phyloP scores from a whole-genome alignment of 225 moss, liverwort and hornwort genomes.

The Polytrichum commune region DNA sequence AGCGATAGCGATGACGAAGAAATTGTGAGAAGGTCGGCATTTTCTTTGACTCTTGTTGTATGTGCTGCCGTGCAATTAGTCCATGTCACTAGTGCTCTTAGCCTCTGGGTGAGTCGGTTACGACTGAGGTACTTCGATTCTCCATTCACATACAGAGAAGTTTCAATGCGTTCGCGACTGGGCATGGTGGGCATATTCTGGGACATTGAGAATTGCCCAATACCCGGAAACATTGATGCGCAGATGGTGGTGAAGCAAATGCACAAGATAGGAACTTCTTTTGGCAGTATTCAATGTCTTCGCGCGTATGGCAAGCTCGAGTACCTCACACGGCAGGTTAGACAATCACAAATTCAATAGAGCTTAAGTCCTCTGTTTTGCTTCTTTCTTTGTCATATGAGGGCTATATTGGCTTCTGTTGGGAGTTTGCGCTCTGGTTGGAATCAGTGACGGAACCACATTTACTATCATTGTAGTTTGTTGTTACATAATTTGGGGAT shows the following conservation, averaged over 20 bases:
- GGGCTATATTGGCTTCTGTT: too few relatives aligned
- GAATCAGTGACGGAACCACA: too few relatives aligned
- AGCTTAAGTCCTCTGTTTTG: too few relatives aligned
- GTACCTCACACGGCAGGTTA: conserved; percentile 77
- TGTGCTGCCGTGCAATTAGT: conserved; percentile 67
- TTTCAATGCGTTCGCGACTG: conserved; percentile 26
- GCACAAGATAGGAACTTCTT: conserved; percentile 54
- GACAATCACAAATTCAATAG: conserved; percentile 1
- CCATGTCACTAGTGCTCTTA: conserved; percentile 57
- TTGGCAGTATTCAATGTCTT: conserved; percentile 65
- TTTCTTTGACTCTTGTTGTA: conserved; percentile 52
- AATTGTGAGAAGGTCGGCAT: conserved; percentile 42
- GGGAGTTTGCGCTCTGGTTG: too few relatives aligned
- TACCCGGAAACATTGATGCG: conserved; percentile 61
- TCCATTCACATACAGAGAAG: conserved; percentile 40
- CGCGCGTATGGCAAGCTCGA: conserved; percentile 87
- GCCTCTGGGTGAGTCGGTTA: conserved; percentile 63
- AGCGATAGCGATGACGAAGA: conserved; percentile 36
- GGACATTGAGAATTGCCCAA: conserved; percentile 83
- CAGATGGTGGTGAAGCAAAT: conserved; percentile 64
- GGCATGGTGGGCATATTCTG: conserved; percentile 72
- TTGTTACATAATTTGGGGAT: too few relatives aligned
- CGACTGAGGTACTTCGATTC: conserved; percentile 72
- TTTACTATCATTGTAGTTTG: too few relatives aligned
- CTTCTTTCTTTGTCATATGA: too few relatives aligned